Conservation (phyloP, 2,329 filamentous ascomycete species). For the Diaporthe vaccinii region DNA sequence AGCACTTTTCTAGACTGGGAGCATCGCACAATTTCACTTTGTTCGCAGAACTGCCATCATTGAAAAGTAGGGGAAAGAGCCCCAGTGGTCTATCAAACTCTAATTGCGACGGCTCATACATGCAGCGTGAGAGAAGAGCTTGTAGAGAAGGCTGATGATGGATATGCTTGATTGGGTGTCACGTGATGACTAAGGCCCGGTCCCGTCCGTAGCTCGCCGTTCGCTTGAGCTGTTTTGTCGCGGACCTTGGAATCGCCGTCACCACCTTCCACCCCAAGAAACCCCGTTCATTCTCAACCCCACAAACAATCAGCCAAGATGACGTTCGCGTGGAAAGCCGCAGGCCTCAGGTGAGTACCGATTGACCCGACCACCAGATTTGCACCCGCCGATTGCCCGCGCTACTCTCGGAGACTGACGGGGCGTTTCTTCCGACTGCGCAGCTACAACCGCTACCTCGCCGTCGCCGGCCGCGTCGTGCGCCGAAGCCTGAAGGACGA, state of each 20-base stretch:
- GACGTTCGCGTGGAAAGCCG: conserved; percentile 98
- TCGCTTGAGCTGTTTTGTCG: conserved; percentile 40
- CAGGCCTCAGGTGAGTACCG: conserved; percentile 88
- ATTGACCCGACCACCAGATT: conserved; percentile 42
- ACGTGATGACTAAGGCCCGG: conserved; percentile 33
- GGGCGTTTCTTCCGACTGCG: conserved; percentile 34
- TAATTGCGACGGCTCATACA: background rate
- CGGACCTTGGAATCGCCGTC: conserved; percentile 31
- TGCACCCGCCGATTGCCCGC: background rate
- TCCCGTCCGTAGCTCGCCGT: conserved; percentile 26
- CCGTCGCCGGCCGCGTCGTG: conserved; percentile 93
- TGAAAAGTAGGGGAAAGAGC: background rate
- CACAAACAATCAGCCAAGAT: conserved; percentile 73
- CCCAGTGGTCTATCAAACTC: no score
- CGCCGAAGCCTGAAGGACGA: conserved; percentile 98
- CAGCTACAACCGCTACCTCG: conserved; percentile 99
- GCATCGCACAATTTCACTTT: conserved; percentile 40
- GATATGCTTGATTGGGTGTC: conserved; percentile 2
- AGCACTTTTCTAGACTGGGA: conserved; percentile 57
- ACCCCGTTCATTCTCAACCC: conserved; percentile 38
- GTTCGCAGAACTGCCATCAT: background rate
- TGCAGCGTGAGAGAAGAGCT: background rate
- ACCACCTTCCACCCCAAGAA: conserved; percentile 23
- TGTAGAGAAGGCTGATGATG: background rate
- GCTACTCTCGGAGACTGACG: conserved; percentile 19